These are phyloP conservation scores for Epichloe bromicola DNA, from an alignment of 2,329 filamentous ascomycete genomes.

Conservation along the genomic window DNA sequence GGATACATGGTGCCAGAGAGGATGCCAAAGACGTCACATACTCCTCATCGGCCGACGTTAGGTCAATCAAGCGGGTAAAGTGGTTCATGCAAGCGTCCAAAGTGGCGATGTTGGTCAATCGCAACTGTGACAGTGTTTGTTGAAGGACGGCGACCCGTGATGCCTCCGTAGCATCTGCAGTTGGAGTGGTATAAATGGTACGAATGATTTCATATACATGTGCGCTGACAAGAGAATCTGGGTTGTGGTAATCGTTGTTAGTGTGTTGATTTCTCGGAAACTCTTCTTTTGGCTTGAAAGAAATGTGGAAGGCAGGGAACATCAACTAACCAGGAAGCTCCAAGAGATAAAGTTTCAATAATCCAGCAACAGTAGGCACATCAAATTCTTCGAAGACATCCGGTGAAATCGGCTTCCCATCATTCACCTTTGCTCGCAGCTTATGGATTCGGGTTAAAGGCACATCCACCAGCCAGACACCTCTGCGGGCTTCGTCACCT, in stretches of 20 bases:
- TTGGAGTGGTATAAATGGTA: slow-evolving; percentile 81
- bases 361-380: slow-evolving; percentile 82
- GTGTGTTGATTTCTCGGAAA: background rate
- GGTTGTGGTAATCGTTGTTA: slow-evolving; percentile 12
- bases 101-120: slow-evolving; percentile 96
- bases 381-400: slow-evolving; percentile 80
- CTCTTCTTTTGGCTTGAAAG: background rate
- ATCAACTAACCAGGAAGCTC: slow-evolving; percentile 70
- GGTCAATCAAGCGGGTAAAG: slow-evolving; percentile 89
- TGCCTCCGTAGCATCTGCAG: slow-evolving; percentile 61
- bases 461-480: slow-evolving; percentile 90
- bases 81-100: slow-evolving; percentile 96
- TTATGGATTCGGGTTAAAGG: slow-evolving; percentile 75
- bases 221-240: slow-evolving; percentile 94
- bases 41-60: slow-evolving; percentile 86
- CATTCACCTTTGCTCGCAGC: slow-evolving; percentile 71
- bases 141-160: slow-evolving; percentile 83
- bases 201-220: slow-evolving; percentile 98
- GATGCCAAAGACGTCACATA: slow-evolving; percentile 67
- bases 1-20: slow-evolving; percentile 67
- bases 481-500: slow-evolving; percentile 82
- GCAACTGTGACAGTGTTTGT: slow-evolving; percentile 86
- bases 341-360: slow-evolving; percentile 86
- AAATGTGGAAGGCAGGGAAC: background rate
- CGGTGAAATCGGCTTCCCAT: slow-evolving; percentile 64